Evolutionary conservation across 2,329 filamentous ascomycete genomes (phyloP).

Genomic region (Acrodontium crateriforme): DNA sequence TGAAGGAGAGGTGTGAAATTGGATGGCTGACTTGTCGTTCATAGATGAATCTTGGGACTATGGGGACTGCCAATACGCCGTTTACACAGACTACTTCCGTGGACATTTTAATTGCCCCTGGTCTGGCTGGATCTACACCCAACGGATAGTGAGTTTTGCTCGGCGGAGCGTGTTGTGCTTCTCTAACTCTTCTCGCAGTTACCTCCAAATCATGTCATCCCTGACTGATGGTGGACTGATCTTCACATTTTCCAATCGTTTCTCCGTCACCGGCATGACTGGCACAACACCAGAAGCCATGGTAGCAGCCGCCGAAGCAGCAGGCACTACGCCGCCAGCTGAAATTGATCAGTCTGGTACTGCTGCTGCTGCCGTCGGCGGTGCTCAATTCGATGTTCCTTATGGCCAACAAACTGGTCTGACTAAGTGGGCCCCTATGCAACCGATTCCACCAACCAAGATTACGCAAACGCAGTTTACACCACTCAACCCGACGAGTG

Average conservation of each 20-base stretch:
- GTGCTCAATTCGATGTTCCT: slow-evolving; percentile 26
- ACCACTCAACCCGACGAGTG: slow-evolving; percentile 42
- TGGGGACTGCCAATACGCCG: slow-evolving; percentile 7
- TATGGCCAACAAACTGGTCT: slow-evolving; percentile 43
- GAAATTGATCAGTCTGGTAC: slow-evolving; percentile 20
- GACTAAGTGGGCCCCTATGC: slow-evolving; percentile 49
- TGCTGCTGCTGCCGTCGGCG: slow-evolving; percentile 7
- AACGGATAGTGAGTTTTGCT: slow-evolving; percentile 43
- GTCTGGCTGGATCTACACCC: slow-evolving; percentile 20
- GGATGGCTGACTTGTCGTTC: slow-evolving; percentile 3
- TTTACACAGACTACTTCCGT: too few relatives aligned
- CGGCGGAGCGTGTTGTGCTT: neutral
- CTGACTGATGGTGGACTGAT: slow-evolving; percentile 41
- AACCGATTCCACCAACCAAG: slow-evolving; percentile 43
- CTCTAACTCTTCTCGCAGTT: too few relatives aligned
- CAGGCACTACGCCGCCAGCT: slow-evolving; percentile 27
- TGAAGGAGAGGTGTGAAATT: neutral
- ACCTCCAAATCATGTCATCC: slow-evolving; percentile 44
- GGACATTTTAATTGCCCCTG: slow-evolving; percentile 8
- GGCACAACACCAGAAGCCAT: slow-evolving; percentile 39
- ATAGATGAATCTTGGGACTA: slow-evolving; percentile 5
- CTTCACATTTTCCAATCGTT: slow-evolving; percentile 48
- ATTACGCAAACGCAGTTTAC: slow-evolving; percentile 40
- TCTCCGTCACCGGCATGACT: slow-evolving; percentile 51
- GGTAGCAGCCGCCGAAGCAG: slow-evolving; percentile 20